Conservation (phyloP, 192 early-diverging fungal species). For the Entrophospora sp. region DNA sequence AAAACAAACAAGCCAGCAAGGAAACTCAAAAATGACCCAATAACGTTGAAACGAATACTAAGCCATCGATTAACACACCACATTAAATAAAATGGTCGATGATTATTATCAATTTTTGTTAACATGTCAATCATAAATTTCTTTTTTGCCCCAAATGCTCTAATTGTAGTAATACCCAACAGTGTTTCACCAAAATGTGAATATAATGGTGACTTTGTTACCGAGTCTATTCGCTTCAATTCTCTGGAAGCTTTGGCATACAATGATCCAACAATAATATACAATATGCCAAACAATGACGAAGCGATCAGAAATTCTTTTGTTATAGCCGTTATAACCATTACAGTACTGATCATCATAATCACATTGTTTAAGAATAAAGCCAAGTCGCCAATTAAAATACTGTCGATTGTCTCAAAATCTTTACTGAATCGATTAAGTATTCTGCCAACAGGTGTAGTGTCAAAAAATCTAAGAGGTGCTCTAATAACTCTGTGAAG, state of each 20-base stretch:
- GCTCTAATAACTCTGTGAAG: slow-evolving; percentile 51
- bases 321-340: slow-evolving; percentile 56
- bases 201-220: slow-evolving; percentile 71
- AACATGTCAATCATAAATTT: slow-evolving; percentile 54
- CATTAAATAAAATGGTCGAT: slow-evolving; percentile 68
- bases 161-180: slow-evolving; percentile 65
- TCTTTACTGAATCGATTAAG: slow-evolving; percentile 83
- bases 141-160: slow-evolving; percentile 68
- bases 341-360: slow-evolving; percentile 43
- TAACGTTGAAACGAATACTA: slow-evolving; percentile 64
- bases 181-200: slow-evolving; percentile 62
- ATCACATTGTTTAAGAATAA: slow-evolving; percentile 40
- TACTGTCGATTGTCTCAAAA: slow-evolving; percentile 70
- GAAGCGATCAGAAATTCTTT: slow-evolving; percentile 64
- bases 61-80: slow-evolving; percentile 80
- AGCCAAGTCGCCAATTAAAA: slow-evolving; percentile 34
- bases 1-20: slow-evolving; percentile 48
- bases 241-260: slow-evolving; percentile 77
- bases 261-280: slow-evolving; percentile 51
- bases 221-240: slow-evolving; percentile 61
- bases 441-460: slow-evolving; percentile 73
- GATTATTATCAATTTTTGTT: slow-evolving; percentile 56
- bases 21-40: slow-evolving; percentile 63
- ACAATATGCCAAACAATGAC: slow-evolving; percentile 42
- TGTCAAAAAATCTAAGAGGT: slow-evolving; percentile 81